phyloP scores from a whole-genome alignment of 2,329 filamentous ascomycete species.

The Stemphylium beticola region DNA sequence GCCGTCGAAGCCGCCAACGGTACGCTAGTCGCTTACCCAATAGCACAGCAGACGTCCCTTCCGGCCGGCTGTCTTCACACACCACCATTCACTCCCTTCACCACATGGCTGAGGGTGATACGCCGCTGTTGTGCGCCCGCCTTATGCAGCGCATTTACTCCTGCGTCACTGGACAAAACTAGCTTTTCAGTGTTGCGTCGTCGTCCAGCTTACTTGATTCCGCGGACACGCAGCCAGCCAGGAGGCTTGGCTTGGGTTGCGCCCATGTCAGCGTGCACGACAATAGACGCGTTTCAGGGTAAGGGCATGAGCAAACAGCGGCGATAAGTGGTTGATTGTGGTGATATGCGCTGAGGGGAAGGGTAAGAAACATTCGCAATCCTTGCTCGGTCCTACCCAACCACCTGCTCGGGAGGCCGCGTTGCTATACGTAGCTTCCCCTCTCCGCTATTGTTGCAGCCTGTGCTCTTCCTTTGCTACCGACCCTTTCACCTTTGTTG shows the following conservation, averaged over 20 bases:
- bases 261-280: not conserved
- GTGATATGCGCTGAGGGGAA: no score
- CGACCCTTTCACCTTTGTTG: not conserved
- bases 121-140: slow-evolving; percentile 5
- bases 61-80: slow-evolving; percentile 7
- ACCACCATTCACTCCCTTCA: slow-evolving; percentile 17
- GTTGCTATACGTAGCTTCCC: not conserved
- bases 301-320: not conserved
- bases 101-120: slow-evolving; percentile 26
- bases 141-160: not conserved
- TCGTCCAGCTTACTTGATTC: not conserved
- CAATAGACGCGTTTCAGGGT: no score
- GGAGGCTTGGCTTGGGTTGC: not conserved
- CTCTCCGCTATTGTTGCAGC: not conserved
- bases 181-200: not conserved
- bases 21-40: slow-evolving; percentile 21
- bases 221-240: not conserved
- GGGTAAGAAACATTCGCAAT: not conserved
- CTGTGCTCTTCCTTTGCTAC: not conserved
- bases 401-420: slow-evolving; percentile 11
- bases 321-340: no score
- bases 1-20: slow-evolving; percentile 10
- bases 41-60: slow-evolving; percentile 11
- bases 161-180: slow-evolving; percentile 5
- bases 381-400: slow-evolving; percentile 6